Evolutionary conservation across 2,329 filamentous ascomycete genomes (phyloP), one percentile per base, ranked within the genome.

Genomic region (Sphaerulina musiva): DNA sequence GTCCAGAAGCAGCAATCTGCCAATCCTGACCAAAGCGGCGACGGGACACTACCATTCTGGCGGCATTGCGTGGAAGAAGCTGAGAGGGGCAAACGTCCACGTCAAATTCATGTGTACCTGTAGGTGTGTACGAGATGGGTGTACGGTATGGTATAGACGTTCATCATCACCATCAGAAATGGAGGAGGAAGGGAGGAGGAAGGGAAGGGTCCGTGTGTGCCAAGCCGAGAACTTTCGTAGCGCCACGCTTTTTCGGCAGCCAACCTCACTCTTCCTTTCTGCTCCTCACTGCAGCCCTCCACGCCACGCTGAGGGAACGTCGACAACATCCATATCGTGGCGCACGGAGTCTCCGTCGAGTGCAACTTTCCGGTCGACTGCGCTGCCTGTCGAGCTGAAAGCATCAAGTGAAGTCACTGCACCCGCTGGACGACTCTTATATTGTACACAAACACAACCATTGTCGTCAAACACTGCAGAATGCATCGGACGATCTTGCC

Each of bases 291-390:
- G 31, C 41, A 51, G 48, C 48, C 48, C 5, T 29, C 29, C 34
- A 42, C 46, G 48, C 48, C 48, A 51, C 48, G 42, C 42, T 20
- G 17, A 31, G 38, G 31, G 38, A 42, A 41, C 48, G 45, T 46
- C 36, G 40, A 38, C 48, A 41, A 45, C 38, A 32, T 41, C 48
- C 38, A 44, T 26, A 14, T 10, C 20, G 40, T 45, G 48, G 48
- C 48, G 48, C 23, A 45, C 48, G 48, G 48, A 46, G 48, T 51
- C 31, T 40, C 48, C 41, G 48, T 51, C 14, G 42, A 38, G 20
- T n/a, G 26, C 11, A 7, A 51, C n/a, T 14, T 26, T 34, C 40
- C 10, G 23, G 39, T 23, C 23, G n/a, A 50, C 14, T 39, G 14
- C 5, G 26, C 20, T 50, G 23, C 48, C 48, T 50, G 48, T 17